Conservation (phyloP, 768 basidiomycete genomes). For the Amanita exitialis region DNA sequence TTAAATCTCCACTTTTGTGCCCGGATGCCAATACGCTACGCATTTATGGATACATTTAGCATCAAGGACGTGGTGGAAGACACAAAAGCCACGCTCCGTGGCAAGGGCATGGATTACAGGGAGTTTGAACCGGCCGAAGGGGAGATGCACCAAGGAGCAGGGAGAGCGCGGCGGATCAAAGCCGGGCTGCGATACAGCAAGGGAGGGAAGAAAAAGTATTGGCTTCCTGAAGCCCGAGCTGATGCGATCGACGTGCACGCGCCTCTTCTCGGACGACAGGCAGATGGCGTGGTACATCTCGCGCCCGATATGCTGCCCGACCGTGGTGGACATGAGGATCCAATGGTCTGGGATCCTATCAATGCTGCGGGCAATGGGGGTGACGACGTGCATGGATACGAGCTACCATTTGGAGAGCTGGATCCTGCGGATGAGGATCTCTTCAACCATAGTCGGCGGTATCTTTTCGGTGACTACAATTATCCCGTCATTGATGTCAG, state of each 20-base stretch:
- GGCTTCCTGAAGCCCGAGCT: conserved; percentile 67
- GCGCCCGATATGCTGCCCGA: conserved; percentile 42
- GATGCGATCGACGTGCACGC: conserved; percentile 48
- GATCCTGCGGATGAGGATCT: conserved; percentile 67
- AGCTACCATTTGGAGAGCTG: conserved; percentile 58
- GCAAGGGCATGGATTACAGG: conserved; percentile 90
- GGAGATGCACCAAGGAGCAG: conserved; percentile 81
- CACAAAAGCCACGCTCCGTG: conserved; percentile 68
- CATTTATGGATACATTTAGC: conserved; percentile 84
- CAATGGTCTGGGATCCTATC: conserved; percentile 23
- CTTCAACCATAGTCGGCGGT: conserved; percentile 65
- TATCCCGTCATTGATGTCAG: conserved; percentile 88
- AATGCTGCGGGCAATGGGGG: not conserved
- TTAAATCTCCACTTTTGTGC: conserved; percentile 53
- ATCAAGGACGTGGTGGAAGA: conserved; percentile 83
- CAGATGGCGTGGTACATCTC: conserved; percentile 53
- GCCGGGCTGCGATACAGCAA: conserved; percentile 88
- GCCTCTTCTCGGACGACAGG: conserved; percentile 60
- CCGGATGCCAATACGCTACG: conserved; percentile 83
- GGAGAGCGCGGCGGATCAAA: conserved; percentile 76
- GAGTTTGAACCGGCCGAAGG: conserved; percentile 96
- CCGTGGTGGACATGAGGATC: conserved; percentile 21
- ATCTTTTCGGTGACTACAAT: conserved; percentile 85
- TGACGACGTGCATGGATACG: conserved; percentile 34
- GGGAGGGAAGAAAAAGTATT: conserved; percentile 92